Evolutionary conservation across 805 yeast species (phyloP).

Genomic region (Barnettozyma sucrosica): DNA sequence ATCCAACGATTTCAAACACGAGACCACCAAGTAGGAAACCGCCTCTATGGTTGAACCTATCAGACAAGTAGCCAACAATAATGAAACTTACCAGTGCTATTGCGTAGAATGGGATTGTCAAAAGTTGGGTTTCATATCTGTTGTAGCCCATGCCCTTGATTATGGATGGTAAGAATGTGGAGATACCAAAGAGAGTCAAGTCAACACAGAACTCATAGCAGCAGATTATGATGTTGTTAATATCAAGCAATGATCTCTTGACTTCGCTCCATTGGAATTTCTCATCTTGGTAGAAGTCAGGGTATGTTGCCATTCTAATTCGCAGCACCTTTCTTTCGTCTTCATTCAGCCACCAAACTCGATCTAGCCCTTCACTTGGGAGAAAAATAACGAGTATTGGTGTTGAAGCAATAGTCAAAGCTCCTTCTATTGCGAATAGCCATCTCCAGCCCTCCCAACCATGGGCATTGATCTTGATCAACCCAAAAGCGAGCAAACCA

Average conservation of each 20-base stretch:
- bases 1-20: constrained; percentile 28
- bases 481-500: constrained; percentile 46
- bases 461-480: constrained; percentile 34
- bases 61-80: constrained; percentile 28
- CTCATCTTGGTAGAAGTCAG: constrained; percentile 32
- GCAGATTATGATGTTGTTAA: constrained; percentile 31
- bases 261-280: constrained; percentile 34
- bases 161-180: constrained; percentile 41
- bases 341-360: constrained; percentile 34
- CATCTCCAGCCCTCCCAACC: constrained; percentile 45
- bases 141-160: constrained; percentile 39
- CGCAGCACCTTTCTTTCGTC: constrained; percentile 35
- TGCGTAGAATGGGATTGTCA: constrained; percentile 40
- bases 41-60: constrained; percentile 29
- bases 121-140: constrained; percentile 34
- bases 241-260: constrained; percentile 32
- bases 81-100: constrained; percentile 30
- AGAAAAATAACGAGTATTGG: constrained; percentile 31
- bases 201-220: constrained; percentile 42
- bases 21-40: constrained; percentile 32
- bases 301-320: constrained; percentile 31
- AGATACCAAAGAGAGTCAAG: constrained; percentile 37
- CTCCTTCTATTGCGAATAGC: constrained; percentile 46
- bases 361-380: constrained; percentile 33
- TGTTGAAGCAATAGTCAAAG: constrained; percentile 33